These are phyloP conservation scores for Solanum rostratum DNA, from an alignment of 257 asterid genomes.

Conservation along the genomic window DNA sequence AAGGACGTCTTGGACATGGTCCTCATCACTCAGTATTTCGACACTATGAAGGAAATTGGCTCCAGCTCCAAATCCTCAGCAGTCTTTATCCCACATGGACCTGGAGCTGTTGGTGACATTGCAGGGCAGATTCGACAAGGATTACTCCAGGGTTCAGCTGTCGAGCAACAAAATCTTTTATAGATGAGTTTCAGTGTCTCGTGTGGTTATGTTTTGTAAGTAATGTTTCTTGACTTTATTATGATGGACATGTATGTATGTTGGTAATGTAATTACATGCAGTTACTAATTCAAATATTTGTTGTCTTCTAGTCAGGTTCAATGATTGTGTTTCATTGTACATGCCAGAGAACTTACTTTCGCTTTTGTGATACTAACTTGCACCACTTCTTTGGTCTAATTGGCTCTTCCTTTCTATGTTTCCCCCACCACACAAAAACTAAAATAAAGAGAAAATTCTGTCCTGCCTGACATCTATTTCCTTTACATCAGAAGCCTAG, in stretches of 20 bases:
- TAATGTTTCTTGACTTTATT: not conserved
- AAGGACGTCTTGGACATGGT: conserved; percentile 57
- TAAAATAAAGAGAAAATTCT: not conserved
- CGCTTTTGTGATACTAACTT: not conserved
- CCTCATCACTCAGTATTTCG: conserved; percentile 46
- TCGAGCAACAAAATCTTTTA: conserved; percentile 4
- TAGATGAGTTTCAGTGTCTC: not conserved
- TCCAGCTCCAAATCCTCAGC: conserved; percentile 47
- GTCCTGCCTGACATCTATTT: not conserved
- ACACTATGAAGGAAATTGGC: conserved; percentile 52
- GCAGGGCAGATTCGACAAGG: conserved; percentile 45
- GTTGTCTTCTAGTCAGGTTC: not conserved
- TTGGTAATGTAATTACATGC: not conserved
- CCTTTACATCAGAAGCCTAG: not conserved
- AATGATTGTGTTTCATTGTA: not conserved
- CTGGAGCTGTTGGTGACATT: conserved; percentile 44
- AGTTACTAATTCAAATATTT: not conserved
- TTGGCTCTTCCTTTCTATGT: too few species aligned
- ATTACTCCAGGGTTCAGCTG: conserved; percentile 26
- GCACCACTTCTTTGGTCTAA: not conserved
- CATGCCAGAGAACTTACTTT: not conserved
- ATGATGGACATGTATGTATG: not conserved
- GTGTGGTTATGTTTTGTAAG: not conserved
- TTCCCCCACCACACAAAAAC: not conserved
- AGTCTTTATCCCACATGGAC: conserved; percentile 46